A percentile compares a stretch with the other conserved stretches of the same genome.
Evolutionary conservation across 495 filamentous ascomycete species (phyloP).

Genomic region (Podospora pseudocomata): DNA sequence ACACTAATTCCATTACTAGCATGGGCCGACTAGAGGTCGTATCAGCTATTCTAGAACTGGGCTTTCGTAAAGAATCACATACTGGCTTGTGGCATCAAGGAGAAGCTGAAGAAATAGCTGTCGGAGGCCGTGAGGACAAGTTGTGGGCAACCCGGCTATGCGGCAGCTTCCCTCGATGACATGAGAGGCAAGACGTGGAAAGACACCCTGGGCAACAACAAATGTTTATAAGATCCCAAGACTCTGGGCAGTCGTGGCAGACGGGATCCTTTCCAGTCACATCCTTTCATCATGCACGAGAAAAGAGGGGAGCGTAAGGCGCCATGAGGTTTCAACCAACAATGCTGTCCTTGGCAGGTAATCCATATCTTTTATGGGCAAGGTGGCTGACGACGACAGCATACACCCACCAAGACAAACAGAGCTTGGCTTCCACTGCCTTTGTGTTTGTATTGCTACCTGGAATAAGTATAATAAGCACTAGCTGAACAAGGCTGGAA

Average conservation of each 20-base stretch:
- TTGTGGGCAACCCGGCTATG: not conserved
- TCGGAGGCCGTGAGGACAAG: not conserved
- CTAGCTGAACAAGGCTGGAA: not conserved
- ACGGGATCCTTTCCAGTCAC: not conserved
- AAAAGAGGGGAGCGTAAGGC: constrained; percentile 1
- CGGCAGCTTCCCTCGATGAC: not conserved
- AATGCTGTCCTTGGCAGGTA: not conserved
- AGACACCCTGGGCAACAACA: not conserved
- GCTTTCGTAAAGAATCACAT: not conserved
- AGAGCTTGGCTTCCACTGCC: not conserved
- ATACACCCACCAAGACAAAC: not conserved
- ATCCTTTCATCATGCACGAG: not conserved
- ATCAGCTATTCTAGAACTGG: not conserved
- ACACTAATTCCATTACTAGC: not conserved
- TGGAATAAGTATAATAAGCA: not conserved
- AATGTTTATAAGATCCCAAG: not conserved
- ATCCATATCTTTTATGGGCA: not conserved
- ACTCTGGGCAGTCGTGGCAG: not conserved
- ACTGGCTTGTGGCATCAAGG: not conserved
- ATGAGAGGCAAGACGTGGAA: not conserved
- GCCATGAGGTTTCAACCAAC: constrained; percentile 4
- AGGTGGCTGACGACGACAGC: not conserved
- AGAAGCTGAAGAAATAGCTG: not conserved
- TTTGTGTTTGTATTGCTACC: not conserved
- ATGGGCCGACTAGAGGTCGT: not conserved